Evolutionary conservation across 2,329 filamentous ascomycete species (phyloP).

Genomic region (Phymatotrichopsis omnivora): DNA sequence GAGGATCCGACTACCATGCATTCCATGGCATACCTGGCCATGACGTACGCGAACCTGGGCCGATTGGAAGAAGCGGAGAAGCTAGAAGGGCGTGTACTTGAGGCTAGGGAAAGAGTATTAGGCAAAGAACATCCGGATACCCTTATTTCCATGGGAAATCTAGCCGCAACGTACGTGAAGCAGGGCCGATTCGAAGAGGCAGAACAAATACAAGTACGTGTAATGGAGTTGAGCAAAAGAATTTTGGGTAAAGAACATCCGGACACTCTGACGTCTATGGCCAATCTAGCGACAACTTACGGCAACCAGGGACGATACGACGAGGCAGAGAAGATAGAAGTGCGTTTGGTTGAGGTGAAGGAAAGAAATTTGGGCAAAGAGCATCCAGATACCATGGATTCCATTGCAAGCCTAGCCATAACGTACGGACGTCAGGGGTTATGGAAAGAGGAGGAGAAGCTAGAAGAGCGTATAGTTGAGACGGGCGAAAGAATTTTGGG

Average conservation of each 20-base stretch:
- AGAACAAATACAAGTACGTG: conserved; percentile 16
- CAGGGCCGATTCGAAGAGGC: conserved; percentile 21
- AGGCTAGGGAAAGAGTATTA: not conserved
- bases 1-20: not conserved
- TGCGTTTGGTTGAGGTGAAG: not conserved
- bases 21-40: not conserved
- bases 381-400: conserved; percentile 7
- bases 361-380: conserved; percentile 6
- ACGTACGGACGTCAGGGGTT: not conserved
- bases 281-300: not conserved
- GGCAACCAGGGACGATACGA: no score
- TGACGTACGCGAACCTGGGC: not conserved
- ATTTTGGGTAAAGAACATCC: not conserved
- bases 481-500: conserved; percentile 7
- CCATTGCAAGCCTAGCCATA: conserved; percentile 9
- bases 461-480: not conserved
- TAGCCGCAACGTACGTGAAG: not conserved
- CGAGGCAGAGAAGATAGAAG: not conserved
- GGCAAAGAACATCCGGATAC: not conserved
- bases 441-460: conserved; percentile 5
- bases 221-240: not conserved
- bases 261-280: not conserved
- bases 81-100: conserved; percentile 8
- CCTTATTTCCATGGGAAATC: not conserved
- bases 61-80: conserved; percentile 25